Percentiles rank a stretch among this genome's conserved stretches.
phyloP scores from a whole-genome alignment of 208 protist genomes.

The Strigomonas culicis region DNA sequence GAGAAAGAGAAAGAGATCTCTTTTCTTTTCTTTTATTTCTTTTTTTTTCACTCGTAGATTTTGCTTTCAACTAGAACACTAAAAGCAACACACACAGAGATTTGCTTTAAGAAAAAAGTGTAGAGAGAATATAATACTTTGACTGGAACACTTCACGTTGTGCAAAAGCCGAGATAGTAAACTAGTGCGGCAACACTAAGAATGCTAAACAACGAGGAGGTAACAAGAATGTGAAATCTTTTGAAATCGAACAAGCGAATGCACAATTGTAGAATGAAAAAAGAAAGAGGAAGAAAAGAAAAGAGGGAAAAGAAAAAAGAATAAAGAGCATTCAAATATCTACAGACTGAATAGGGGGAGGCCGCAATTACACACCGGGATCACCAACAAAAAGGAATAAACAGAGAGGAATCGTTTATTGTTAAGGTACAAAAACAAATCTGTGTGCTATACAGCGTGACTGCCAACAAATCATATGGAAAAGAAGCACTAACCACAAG shows the following conservation, averaged over 20 bases:
- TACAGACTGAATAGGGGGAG: too few relatives aligned
- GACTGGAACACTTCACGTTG: too few relatives aligned
- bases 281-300: constrained; percentile 14
- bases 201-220: background rate
- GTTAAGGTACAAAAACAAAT: too few relatives aligned
- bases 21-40: background rate
- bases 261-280: background rate
- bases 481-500: too few relatives aligned
- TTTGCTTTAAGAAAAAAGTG: too few relatives aligned
- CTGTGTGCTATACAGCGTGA: too few relatives aligned
- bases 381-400: constrained; percentile 13
- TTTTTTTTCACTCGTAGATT: background rate
- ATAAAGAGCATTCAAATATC: background rate
- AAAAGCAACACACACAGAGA: background rate
- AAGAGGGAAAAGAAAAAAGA: constrained; percentile 3
- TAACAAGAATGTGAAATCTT: background rate
- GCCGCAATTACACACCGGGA: too few relatives aligned
- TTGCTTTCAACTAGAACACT: background rate
- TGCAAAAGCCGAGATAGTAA: too few relatives aligned
- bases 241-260: background rate
- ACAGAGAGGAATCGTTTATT: too few relatives aligned
- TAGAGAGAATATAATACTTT: too few relatives aligned
- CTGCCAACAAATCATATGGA: too few relatives aligned
- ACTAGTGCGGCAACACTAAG: too few relatives aligned
- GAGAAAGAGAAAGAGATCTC: background rate